phyloP scores from a whole-genome alignment of 352 stramenopile genomes.

The Stramenopiles sp. region DNA sequence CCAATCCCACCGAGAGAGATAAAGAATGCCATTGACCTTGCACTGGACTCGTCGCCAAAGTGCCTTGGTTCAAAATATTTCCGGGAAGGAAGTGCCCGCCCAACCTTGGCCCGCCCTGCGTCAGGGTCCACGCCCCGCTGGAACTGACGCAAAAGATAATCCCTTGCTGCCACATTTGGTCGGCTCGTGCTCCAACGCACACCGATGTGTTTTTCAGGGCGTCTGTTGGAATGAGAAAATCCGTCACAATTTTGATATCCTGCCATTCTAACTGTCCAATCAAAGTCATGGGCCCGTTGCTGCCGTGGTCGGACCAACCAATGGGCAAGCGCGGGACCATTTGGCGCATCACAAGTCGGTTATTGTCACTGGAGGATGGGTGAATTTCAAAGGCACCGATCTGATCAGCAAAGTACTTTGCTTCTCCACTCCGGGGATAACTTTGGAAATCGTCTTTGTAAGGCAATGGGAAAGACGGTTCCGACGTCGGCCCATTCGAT shows the following conservation, averaged over 20 bases:
- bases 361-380: neutral
- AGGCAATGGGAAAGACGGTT: slow-evolving; percentile 14
- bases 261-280: slow-evolving; percentile 11
- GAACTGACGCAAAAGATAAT: too few relatives aligned
- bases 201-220: too few relatives aligned
- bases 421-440: neutral
- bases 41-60: too few relatives aligned
- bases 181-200: too few relatives aligned
- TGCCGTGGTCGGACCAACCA: neutral
- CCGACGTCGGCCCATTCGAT: neutral
- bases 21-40: too few relatives aligned
- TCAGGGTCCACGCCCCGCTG: too few relatives aligned
- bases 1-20: too few relatives aligned
- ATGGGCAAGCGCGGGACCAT: neutral
- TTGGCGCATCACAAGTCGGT: slow-evolving; percentile 4
- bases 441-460: slow-evolving; percentile 13
- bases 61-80: too few relatives aligned
- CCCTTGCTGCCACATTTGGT: too few relatives aligned
- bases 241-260: neutral
- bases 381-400: slow-evolving; percentile 13
- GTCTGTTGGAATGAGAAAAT: too few relatives aligned
- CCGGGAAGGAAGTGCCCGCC: too few relatives aligned
- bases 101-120: too few relatives aligned
- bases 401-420: slow-evolving; percentile 14
- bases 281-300: neutral